These are phyloP conservation scores for Saxophila tyrrhenica DNA, from an alignment of 495 filamentous ascomycete species.

Conservation along the genomic window DNA sequence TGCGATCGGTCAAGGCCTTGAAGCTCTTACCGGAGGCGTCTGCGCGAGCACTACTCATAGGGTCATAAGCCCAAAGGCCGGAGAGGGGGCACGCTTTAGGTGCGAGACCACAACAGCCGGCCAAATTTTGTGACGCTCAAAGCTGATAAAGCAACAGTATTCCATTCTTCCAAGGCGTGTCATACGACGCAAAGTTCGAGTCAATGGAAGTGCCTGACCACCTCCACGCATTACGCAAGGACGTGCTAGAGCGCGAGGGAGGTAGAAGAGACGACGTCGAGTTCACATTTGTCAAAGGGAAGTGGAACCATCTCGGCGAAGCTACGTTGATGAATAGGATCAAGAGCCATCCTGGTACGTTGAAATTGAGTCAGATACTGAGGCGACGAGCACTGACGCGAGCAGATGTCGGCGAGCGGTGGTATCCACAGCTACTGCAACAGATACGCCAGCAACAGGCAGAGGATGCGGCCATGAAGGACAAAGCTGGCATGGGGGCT, in stretches of 20 bases:
- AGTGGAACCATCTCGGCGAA: conserved; percentile 61
- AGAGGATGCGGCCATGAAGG: conserved; percentile 3
- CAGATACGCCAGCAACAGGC: conserved; percentile 28
- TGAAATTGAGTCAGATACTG: background rate
- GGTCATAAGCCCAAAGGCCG: conserved; percentile 48
- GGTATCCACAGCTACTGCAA: conserved; percentile 37
- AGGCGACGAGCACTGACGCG: background rate
- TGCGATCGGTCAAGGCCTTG: conserved; percentile 85
- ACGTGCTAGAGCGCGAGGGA: conserved; percentile 40
- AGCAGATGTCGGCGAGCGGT: conserved; percentile 63
- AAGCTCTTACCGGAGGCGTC: conserved; percentile 81
- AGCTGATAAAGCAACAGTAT: conserved; percentile 33
- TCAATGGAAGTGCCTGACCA: conserved; percentile 59
- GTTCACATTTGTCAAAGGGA: conserved; percentile 63
- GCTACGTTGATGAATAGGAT: conserved; percentile 75
- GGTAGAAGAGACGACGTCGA: conserved; percentile 57
- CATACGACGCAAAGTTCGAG: conserved; percentile 69
- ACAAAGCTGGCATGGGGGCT: background rate
- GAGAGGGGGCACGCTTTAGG: conserved; percentile 59
- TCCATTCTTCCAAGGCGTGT: conserved; percentile 89
- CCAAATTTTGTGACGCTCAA: background rate
- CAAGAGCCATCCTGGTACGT: conserved; percentile 60
- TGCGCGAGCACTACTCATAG: conserved; percentile 76
- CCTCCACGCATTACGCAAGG: conserved; percentile 46
- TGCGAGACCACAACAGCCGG: background rate